Evolutionary conservation across 345 rosid genomes (phyloP).

Genomic region (Syzygium aqueum): DNA sequence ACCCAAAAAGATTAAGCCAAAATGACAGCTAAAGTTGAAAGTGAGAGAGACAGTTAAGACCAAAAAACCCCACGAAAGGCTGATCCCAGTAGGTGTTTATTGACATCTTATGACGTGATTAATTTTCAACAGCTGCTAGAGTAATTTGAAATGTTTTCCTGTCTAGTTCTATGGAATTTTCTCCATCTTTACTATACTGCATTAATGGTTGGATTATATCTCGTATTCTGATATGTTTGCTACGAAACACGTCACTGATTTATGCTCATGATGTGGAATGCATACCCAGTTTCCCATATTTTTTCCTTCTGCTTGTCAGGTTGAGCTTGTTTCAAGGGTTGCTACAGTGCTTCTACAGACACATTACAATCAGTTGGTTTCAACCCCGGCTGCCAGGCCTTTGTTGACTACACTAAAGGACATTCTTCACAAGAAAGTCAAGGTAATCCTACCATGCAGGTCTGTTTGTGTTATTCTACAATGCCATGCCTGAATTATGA

Average conservation of each 20-base stretch:
- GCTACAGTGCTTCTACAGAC: constrained; percentile 62
- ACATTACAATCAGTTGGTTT: constrained; percentile 70
- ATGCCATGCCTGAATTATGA: neutral
- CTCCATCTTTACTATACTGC: neutral
- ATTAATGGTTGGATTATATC: neutral
- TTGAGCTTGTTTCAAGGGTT: constrained; percentile 79
- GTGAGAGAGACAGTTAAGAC: neutral
- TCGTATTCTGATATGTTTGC: neutral
- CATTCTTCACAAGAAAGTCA: constrained; percentile 54
- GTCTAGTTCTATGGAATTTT: neutral
- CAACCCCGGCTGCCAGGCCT: constrained; percentile 79
- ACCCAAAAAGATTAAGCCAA: neutral
- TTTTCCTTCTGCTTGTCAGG: constrained; percentile 27
- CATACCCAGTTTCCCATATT: neutral
- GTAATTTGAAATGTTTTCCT: neutral
- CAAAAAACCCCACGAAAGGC: neutral
- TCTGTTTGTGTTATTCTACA: neutral
- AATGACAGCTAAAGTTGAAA: neutral
- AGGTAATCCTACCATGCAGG: constrained; percentile 30
- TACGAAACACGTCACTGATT: neutral
- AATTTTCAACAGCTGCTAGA: neutral
- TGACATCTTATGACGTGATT: neutral
- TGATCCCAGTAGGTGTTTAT: neutral
- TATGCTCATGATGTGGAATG: neutral
- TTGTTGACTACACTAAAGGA: constrained; percentile 61